A percentile compares a stretch with the other conserved stretches of the same genome.
Evolutionary conservation across 306 rosid genomes (phyloP).

Genomic region (Abrus precatorius): DNA sequence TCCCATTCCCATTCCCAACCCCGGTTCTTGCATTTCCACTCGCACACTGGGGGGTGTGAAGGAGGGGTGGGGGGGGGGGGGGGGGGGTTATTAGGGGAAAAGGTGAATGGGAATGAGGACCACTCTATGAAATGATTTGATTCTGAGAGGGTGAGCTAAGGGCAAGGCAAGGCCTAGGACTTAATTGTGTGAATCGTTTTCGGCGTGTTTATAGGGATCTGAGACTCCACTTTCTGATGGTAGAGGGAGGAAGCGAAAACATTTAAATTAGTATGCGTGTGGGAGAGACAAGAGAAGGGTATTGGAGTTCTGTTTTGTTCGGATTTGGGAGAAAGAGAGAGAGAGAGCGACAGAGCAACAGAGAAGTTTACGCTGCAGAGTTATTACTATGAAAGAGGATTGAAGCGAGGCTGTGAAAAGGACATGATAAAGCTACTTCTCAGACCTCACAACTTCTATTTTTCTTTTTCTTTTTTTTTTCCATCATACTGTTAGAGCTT

Average conservation of each 20-base stretch:
- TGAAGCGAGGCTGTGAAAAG: constrained; percentile 63
- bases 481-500: no score
- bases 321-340: neutral
- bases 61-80: constrained; percentile 5
- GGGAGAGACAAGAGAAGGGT: neutral
- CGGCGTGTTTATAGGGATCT: constrained; percentile 66
- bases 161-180: no score
- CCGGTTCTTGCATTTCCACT: constrained; percentile 70
- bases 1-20: constrained; percentile 65
- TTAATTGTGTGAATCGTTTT: constrained; percentile 26
- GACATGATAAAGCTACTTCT: constrained; percentile 61
- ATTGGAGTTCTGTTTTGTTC: constrained; percentile 19
- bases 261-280: neutral
- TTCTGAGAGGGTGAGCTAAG: neutral
- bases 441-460: constrained; percentile 47
- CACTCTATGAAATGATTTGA: neutral
- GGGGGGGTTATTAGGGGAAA: constrained; percentile 23
- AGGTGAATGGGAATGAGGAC: neutral
- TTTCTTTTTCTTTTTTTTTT: no score
- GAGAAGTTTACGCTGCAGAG: constrained; percentile 44
- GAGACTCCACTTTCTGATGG: constrained; percentile 55
- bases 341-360: constrained; percentile 12
- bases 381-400: constrained; percentile 61
- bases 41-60: neutral
- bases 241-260: constrained; percentile 39